Evolutionary conservation across 371 early-diverging fungal species (phyloP).

Genomic region (Haplosporangium sp.): DNA sequence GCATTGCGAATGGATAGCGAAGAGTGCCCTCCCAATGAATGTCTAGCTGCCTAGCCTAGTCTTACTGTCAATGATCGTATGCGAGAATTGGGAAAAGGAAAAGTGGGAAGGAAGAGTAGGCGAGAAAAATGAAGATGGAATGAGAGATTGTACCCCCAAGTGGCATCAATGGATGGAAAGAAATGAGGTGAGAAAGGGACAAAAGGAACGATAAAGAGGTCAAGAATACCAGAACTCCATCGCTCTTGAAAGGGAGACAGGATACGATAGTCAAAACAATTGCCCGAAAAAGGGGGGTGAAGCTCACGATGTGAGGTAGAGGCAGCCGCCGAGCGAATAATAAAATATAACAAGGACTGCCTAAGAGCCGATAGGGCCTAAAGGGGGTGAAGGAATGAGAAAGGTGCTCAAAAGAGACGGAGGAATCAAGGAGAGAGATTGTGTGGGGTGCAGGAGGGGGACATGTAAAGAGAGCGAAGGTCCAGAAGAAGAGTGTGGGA

Average conservation of each 20-base stretch:
- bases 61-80: too few relatives aligned
- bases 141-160: conserved; percentile 2
- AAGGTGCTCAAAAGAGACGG: not conserved
- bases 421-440: not conserved
- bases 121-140: not conserved
- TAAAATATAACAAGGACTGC: too few relatives aligned
- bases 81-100: not conserved
- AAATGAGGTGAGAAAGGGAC: not conserved
- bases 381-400: too few relatives aligned
- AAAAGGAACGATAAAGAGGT: conserved; percentile 2
- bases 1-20: too few relatives aligned
- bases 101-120: conserved; percentile 5
- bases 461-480: not conserved
- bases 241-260: too few relatives aligned
- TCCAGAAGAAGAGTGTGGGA: not conserved
- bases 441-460: not conserved
- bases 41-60: too few relatives aligned
- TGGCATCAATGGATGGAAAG: not conserved
- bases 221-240: too few relatives aligned
- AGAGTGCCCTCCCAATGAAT: too few relatives aligned
- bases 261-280: not conserved
- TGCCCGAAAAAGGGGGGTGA: too few relatives aligned
- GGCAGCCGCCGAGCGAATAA: too few relatives aligned
- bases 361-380: too few relatives aligned
- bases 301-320: too few relatives aligned